Conservation (phyloP, 495 filamentous ascomycete species). For the Podospora appendiculata region DNA sequence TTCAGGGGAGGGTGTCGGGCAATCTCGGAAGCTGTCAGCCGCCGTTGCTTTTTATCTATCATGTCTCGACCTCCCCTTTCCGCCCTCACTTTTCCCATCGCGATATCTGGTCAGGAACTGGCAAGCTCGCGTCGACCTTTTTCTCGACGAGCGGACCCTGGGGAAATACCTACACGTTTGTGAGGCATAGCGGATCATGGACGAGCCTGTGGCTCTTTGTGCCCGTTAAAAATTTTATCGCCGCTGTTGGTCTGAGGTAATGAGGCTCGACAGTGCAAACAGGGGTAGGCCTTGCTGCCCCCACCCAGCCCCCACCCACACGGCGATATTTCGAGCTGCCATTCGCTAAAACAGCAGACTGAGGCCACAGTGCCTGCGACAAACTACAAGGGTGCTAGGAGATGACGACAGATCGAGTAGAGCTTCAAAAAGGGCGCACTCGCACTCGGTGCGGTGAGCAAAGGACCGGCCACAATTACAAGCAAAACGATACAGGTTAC, state of each 20-base stretch:
- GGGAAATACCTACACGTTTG: no score
- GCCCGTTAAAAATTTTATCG: slow-evolving; percentile 20
- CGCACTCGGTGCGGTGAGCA: no score
- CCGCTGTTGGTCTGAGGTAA: slow-evolving; percentile 25
- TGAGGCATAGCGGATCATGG: no score
- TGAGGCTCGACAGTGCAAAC: slow-evolving; percentile 17
- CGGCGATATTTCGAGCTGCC: slow-evolving; percentile 1
- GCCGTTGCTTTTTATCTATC: neutral
- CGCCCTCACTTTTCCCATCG: neutral
- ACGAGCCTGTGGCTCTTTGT: slow-evolving; percentile 5
- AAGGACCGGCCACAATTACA: no score
- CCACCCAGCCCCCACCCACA: slow-evolving; percentile 18
- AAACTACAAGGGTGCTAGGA: neutral
- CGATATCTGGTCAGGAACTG: no score
- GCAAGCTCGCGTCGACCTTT: no score
- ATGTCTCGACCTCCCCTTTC: neutral
- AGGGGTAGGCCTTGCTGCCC: slow-evolving; percentile 2
- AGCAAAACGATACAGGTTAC: no score
- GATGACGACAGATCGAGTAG: neutral
- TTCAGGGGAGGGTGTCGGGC: slow-evolving; percentile 9
- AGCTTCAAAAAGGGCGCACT: neutral
- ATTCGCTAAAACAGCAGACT: slow-evolving; percentile 7
- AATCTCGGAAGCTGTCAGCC: slow-evolving; percentile 15
- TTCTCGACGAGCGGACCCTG: no score
- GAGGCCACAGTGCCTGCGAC: neutral